phyloP scores from a whole-genome alignment of 495 filamentous ascomycete genomes.

The Physcia stellaris region DNA sequence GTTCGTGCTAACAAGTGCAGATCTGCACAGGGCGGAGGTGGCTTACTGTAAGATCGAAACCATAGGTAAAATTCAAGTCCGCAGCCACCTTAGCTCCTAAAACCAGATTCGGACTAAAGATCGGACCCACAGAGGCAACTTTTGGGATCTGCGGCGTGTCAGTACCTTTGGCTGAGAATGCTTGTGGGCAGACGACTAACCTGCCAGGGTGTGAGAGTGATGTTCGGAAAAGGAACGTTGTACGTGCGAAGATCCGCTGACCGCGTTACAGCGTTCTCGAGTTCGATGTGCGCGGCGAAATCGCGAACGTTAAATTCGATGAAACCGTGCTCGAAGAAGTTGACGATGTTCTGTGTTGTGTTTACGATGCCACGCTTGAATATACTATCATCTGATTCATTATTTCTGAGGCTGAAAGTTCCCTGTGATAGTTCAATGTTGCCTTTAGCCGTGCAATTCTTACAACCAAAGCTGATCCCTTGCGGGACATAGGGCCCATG shows the following conservation, averaged over 20 bases:
- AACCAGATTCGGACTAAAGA: slow-evolving; percentile 13
- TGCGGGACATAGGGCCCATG: slow-evolving; percentile 4
- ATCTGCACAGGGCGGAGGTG: neutral
- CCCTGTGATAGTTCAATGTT: slow-evolving; percentile 17
- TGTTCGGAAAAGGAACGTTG: slow-evolving; percentile 14
- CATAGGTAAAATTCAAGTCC: slow-evolving; percentile 18
- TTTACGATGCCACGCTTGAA: slow-evolving; percentile 6
- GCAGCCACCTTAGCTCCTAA: slow-evolving; percentile 10
- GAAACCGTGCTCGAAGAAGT: slow-evolving; percentile 15
- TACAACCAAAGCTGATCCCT: slow-evolving; percentile 17
- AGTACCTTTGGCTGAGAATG: too few species aligned
- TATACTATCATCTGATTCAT: neutral
- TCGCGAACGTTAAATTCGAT: slow-evolving; percentile 15
- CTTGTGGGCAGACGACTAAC: slow-evolving; percentile 9
- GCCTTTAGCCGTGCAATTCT: slow-evolving; percentile 19
- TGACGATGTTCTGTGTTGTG: slow-evolving; percentile 6
- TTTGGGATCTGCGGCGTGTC: slow-evolving; percentile 21
- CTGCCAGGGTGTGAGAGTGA: slow-evolving; percentile 17
- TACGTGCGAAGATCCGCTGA: slow-evolving; percentile 5
- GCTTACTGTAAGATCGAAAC: slow-evolving; percentile 18
- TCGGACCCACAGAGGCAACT: slow-evolving; percentile 18
- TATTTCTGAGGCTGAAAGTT: slow-evolving; percentile 9
- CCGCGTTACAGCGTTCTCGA: slow-evolving; percentile 13
- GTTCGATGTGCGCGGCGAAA: slow-evolving; percentile 20
- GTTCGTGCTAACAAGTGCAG: neutral